Evolutionary conservation across 208 protist species (phyloP), one percentile per base, ranked within the genome.

Genomic region (Leishmania lainsoni): DNA sequence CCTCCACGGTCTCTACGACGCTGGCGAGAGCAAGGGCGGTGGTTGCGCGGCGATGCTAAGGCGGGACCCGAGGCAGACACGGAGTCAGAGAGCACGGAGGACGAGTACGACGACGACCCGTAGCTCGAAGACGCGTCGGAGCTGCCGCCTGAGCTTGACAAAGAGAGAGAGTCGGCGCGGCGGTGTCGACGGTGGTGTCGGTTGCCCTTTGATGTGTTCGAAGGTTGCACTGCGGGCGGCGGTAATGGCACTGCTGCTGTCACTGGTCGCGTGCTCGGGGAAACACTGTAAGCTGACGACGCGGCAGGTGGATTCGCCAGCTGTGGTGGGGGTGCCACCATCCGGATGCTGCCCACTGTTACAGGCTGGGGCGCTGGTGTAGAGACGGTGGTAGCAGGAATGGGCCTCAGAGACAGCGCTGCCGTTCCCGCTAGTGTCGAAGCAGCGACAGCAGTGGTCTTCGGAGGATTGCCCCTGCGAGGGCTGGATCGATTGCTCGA

Each of bases 141-240:
- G 52, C 52, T 22, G 56, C 52, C 42, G 4, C 9, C 17, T 16
- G 74, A 68, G 3, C n/a, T 49, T 12, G 74, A 74, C 9, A 12
- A 68, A 32, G 80, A 84, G 5, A 56, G 22, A 6, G 74, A 54
- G 49, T 52, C 76, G 22, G 61, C 49, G 1, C 77, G 77, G 26
- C 76, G 81, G 6, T 63, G 10, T n/a, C 65, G 52, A 14, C 77
- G 81, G 78, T 81, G 76, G 6, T 52, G 81, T 52, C 79, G 76
- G 56, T 63, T 77, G 17, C 63, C 65, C 22, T 70, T 66, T 3
- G 77, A 81, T 22, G 48, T 63, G 73, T 48, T 69, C 17, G 58
- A 45, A 42, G 77, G 61, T 58, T 45, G 75, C 6, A 54, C n/a
- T 1, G 59, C 20, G n/a, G 54, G 16, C 29, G 54, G 26, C 73